A percentile compares a stretch with the other conserved stretches of the same genome.
These are phyloP conservation scores for Salix arbutifolia DNA, from an alignment of 345 rosid species.

Conservation along the genomic window DNA sequence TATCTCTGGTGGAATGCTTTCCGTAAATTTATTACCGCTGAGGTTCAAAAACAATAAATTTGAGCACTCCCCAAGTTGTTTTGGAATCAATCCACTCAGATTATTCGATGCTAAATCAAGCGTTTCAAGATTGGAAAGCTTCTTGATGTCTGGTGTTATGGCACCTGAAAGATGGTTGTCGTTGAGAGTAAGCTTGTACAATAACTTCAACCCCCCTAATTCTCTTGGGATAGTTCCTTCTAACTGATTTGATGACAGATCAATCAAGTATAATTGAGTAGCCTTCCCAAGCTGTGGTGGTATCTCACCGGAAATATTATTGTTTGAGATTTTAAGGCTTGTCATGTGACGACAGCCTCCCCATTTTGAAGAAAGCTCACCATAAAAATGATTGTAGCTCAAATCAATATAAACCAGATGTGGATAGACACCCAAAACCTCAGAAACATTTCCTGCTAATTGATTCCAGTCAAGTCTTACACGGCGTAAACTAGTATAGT, in stretches of 20 bases:
- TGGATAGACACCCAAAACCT: not conserved
- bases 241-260: too few species aligned
- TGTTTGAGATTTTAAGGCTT: not conserved
- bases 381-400: not conserved
- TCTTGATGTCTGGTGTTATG: not conserved
- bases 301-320: not conserved
- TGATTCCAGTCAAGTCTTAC: too few species aligned
- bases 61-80: not conserved
- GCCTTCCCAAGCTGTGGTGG: not conserved
- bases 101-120: not conserved
- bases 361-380: too few species aligned
- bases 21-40: not conserved
- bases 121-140: too few species aligned
- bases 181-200: not conserved
- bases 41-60: constrained; percentile 1
- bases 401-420: not conserved
- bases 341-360: not conserved
- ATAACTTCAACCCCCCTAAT: not conserved
- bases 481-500: not conserved
- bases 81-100: constrained; percentile 2
- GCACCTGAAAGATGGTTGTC: not conserved
- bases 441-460: not conserved
- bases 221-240: not conserved
- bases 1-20: constrained; percentile 1
- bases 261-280: too few species aligned